Evolutionary conservation across 129 eudicot species (phyloP).

Genomic region (Centrapalus pauciflorus): DNA sequence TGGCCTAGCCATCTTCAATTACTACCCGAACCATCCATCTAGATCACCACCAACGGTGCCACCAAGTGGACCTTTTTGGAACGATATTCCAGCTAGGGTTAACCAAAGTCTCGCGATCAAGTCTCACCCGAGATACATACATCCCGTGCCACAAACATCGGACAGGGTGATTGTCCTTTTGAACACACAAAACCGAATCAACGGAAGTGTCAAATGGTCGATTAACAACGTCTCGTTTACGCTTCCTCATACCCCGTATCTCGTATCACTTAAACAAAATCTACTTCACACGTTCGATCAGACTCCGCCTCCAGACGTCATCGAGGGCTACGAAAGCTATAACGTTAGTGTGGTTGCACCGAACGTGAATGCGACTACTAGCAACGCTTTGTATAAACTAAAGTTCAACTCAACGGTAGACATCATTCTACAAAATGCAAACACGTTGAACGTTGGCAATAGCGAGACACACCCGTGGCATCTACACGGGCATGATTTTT

Average conservation of each 20-base stretch:
- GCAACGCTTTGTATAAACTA: conserved; percentile 52
- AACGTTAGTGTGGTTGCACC: conserved; percentile 34
- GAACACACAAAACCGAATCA: conserved; percentile 67
- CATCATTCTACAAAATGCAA: conserved; percentile 75
- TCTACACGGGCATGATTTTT: conserved; percentile 88
- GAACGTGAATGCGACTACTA: conserved; percentile 44
- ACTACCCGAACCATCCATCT: conserved; percentile 77
- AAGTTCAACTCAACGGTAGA: conserved; percentile 62
- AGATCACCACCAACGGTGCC: conserved; percentile 59
- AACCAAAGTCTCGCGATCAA: conserved; percentile 53
- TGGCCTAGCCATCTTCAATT: conserved; percentile 68
- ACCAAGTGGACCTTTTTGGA: conserved; percentile 65
- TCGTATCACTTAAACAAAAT: conserved; percentile 52
- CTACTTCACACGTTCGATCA: conserved; percentile 44
- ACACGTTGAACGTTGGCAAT: conserved; percentile 25
- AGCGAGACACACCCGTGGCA: conserved; percentile 98
- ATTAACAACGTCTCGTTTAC: conserved; percentile 66
- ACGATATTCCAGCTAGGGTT: conserved; percentile 36
- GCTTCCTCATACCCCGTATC: conserved; percentile 72
- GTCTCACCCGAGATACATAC: conserved; percentile 44
- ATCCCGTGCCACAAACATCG: conserved; percentile 49
- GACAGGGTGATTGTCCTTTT: conserved; percentile 62
- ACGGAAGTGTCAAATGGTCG: conserved; percentile 59
- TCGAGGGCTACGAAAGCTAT: conserved; percentile 30
- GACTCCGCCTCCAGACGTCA: conserved; percentile 53